Conservation (phyloP, 176 grass and related monocot genomes). For the Lolium multiflorum region DNA sequence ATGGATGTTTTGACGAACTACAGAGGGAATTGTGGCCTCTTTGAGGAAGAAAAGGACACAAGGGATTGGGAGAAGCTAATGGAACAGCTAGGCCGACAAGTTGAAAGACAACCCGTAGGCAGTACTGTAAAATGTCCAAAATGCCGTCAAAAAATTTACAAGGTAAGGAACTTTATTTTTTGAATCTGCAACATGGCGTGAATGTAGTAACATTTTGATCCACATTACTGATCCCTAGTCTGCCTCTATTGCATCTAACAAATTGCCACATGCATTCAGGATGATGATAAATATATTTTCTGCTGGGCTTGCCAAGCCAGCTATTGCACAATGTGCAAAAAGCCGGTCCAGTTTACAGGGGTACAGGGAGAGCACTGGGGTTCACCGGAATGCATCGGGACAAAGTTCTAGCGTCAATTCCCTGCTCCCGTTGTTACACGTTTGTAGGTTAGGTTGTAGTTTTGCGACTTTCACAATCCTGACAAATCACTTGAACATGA, state of each 20-base stretch:
- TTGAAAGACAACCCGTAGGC: background rate
- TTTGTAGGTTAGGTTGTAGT: background rate
- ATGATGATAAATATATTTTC: constrained; percentile 53
- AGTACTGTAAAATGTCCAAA: background rate
- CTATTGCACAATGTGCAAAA: constrained; percentile 52
- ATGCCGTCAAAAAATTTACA: background rate
- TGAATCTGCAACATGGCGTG: background rate
- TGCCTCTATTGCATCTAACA: background rate
- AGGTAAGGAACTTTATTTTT: background rate
- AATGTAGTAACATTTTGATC: background rate
- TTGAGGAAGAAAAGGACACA: constrained; percentile 8
- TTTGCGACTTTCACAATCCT: background rate
- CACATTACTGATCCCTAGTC: background rate
- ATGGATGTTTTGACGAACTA: background rate
- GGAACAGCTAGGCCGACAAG: background rate
- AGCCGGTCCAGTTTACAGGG: constrained; percentile 12
- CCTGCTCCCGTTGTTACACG: background rate
- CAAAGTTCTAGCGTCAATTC: background rate
- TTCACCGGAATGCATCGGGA: constrained; percentile 34
- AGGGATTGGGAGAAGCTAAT: background rate
- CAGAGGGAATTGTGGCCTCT: background rate
- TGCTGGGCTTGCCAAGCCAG: constrained; percentile 58
- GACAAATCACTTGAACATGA: background rate
- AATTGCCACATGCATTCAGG: constrained; percentile 5
- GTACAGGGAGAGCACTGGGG: constrained; percentile 27